Conservation (phyloP, 2,329 filamentous ascomycete genomes). For the Monosporascus cannonballus region DNA sequence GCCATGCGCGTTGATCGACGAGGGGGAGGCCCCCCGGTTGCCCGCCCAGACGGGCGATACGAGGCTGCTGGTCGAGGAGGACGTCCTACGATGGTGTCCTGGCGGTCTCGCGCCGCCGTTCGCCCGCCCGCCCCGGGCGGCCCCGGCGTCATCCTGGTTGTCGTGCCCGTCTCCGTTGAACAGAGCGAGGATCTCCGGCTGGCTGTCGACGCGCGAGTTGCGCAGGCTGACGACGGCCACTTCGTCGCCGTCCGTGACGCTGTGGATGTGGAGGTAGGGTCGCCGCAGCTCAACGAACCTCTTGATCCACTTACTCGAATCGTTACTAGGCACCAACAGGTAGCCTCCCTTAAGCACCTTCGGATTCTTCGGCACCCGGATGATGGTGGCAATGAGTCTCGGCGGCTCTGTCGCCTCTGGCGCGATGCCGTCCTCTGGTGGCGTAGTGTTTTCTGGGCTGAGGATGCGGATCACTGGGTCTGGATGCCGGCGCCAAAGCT, state of each 20-base stretch:
- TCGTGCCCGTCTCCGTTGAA: slow-evolving; percentile 34
- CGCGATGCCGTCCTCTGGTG: slow-evolving; percentile 57
- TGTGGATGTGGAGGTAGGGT: slow-evolving; percentile 89
- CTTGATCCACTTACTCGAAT: slow-evolving; percentile 80
- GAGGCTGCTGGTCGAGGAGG: slow-evolving; percentile 38
- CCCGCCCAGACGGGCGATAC: slow-evolving; percentile 53
- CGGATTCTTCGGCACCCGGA: slow-evolving; percentile 74
- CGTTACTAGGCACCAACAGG: slow-evolving; percentile 76
- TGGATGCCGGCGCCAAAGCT: slow-evolving; percentile 58
- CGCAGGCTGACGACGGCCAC: slow-evolving; percentile 82
- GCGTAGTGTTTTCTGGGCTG: slow-evolving; percentile 57
- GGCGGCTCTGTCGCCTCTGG: slow-evolving; percentile 45
- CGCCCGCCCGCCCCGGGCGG: slow-evolving; percentile 7
- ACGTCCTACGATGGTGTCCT: slow-evolving; percentile 39
- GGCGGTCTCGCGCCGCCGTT: slow-evolving; percentile 32
- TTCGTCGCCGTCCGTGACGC: slow-evolving; percentile 79
- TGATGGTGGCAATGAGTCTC: slow-evolving; percentile 68
- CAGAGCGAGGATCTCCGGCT: slow-evolving; percentile 78
- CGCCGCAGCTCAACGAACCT: slow-evolving; percentile 87
- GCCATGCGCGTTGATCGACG: slow-evolving; percentile 22
- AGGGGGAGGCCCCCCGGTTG: slow-evolving; percentile 23
- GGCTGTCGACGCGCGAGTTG: slow-evolving; percentile 86
- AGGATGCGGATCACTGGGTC: slow-evolving; percentile 52
- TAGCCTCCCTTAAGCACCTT: slow-evolving; percentile 81
- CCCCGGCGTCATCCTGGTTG: slow-evolving; percentile 12